Evolutionary conservation across 2,329 filamentous ascomycete genomes (phyloP).

Genomic region (Alternaria gansuensis): DNA sequence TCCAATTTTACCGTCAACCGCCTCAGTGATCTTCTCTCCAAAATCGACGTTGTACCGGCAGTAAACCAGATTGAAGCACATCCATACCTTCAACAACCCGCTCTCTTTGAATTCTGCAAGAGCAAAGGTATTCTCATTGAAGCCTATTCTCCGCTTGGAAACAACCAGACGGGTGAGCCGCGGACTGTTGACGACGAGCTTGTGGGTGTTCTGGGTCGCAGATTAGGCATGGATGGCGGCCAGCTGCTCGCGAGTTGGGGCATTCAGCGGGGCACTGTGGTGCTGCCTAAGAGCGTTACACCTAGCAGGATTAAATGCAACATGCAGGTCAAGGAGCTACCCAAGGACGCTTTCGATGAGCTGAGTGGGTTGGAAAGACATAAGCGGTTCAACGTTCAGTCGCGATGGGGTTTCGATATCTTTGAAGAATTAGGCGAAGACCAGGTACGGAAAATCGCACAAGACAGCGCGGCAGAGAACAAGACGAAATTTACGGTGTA

Average conservation of each 20-base stretch:
- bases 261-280: constrained; percentile 77
- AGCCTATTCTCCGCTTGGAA: constrained; percentile 76
- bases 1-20: constrained; percentile 83
- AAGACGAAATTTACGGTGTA: constrained; percentile 29
- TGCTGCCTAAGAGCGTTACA: constrained; percentile 84
- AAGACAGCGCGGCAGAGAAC: constrained; percentile 32
- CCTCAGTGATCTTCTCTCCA: constrained; percentile 72
- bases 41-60: constrained; percentile 69
- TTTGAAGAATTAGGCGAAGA: constrained; percentile 37
- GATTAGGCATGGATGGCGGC: constrained; percentile 71
- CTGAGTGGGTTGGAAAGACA: constrained; percentile 59
- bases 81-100: constrained; percentile 53
- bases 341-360: constrained; percentile 72
- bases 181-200: constrained; percentile 57
- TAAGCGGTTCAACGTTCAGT: constrained; percentile 39
- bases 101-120: constrained; percentile 72
- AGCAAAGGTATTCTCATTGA: constrained; percentile 76
- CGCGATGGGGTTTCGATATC: constrained; percentile 39
- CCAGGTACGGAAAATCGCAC: constrained; percentile 32
- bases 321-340: constrained; percentile 72
- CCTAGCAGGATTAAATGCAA: constrained; percentile 76
- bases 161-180: constrained; percentile 67
- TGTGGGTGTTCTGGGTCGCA: constrained; percentile 27
- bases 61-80: constrained; percentile 84
- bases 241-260: constrained; percentile 82